Evolutionary conservation across 306 rosid genomes (phyloP).

Genomic region (Dicorynia guianensis): DNA sequence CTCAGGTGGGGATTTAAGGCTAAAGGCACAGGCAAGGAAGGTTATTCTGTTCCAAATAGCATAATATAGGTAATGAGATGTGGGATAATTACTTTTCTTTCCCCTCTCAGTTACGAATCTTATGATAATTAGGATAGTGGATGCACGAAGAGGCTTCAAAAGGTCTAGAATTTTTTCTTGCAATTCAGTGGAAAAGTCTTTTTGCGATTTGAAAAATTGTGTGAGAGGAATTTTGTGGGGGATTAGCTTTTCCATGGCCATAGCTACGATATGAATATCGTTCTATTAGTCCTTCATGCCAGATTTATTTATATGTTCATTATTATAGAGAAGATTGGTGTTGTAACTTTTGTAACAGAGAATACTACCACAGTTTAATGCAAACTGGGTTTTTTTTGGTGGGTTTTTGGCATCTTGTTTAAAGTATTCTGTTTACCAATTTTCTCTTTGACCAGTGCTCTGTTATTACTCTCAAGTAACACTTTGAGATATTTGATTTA

Average conservation of each 20-base stretch:
- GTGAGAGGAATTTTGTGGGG: conserved; percentile 35
- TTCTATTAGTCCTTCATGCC: conserved; percentile 21
- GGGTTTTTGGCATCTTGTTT: conserved; percentile 17
- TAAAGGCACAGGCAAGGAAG: conserved; percentile 23
- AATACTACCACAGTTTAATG: conserved; percentile 19
- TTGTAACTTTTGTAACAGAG: conserved; percentile 43
- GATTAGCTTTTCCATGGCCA: conserved; percentile 37
- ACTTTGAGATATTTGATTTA: conserved; percentile 5
- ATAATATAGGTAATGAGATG: conserved; percentile 13
- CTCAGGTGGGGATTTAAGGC: conserved; percentile 23
- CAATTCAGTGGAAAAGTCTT: neutral
- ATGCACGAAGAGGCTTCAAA: conserved; percentile 41
- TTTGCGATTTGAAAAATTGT: conserved; percentile 30
- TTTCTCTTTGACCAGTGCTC: conserved; percentile 8
- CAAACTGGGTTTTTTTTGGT: neutral
- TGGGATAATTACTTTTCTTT: neutral
- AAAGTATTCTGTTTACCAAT: conserved; percentile 1
- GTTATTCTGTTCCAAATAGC: conserved; percentile 37
- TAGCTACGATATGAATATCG: conserved; percentile 29
- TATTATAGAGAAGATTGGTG: conserved; percentile 32
- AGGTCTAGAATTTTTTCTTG: conserved; percentile 19
- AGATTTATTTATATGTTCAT: conserved; percentile 3
- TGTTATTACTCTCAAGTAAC: neutral
- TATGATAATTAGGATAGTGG: conserved; percentile 43
- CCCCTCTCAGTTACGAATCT: conserved; percentile 23